phyloP scores from a whole-genome alignment of 225 moss, liverwort and hornwort genomes.

The Sphagnum contortum region DNA sequence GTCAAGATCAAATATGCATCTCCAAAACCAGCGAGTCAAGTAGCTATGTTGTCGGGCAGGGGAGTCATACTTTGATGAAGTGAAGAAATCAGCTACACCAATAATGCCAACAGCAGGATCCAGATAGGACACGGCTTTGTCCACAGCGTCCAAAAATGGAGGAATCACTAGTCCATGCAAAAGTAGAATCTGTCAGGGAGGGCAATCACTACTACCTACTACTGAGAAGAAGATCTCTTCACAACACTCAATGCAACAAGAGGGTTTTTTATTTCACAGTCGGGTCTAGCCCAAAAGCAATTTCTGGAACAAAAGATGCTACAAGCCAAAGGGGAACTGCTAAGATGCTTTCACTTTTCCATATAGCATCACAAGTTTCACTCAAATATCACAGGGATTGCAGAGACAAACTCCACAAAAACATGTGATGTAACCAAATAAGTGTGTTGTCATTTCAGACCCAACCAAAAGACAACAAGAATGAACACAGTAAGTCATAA shows the following conservation, averaged over 20 bases:
- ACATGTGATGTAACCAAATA: background rate
- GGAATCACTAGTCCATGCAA: conserved; percentile 70
- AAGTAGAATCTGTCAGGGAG: background rate
- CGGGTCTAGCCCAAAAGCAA: too few relatives aligned
- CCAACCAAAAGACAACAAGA: too few relatives aligned
- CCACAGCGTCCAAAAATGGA: conserved; percentile 67
- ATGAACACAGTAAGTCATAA: too few relatives aligned
- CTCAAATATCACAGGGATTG: conserved; percentile 1
- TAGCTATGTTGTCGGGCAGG: conserved; percentile 74
- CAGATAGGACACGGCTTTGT: conserved; percentile 65
- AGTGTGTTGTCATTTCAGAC: background rate
- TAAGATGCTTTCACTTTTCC: too few relatives aligned
- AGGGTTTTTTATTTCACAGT: too few relatives aligned
- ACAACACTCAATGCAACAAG: too few relatives aligned
- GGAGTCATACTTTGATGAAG: conserved; percentile 66
- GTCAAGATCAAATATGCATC: conserved; percentile 79
- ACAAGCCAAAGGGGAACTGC: too few relatives aligned
- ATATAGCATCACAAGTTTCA: too few relatives aligned
- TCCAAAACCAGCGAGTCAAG: conserved; percentile 94
- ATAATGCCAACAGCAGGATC: conserved; percentile 62
- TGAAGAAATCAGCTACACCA: conserved; percentile 76
- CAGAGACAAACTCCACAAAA: background rate
- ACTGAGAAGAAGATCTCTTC: too few relatives aligned
- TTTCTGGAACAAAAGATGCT: too few relatives aligned
- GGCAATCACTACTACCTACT: too few relatives aligned